Evolutionary conservation across 768 basidiomycete genomes (phyloP).

Genomic region (Boletus rubescentipes): DNA sequence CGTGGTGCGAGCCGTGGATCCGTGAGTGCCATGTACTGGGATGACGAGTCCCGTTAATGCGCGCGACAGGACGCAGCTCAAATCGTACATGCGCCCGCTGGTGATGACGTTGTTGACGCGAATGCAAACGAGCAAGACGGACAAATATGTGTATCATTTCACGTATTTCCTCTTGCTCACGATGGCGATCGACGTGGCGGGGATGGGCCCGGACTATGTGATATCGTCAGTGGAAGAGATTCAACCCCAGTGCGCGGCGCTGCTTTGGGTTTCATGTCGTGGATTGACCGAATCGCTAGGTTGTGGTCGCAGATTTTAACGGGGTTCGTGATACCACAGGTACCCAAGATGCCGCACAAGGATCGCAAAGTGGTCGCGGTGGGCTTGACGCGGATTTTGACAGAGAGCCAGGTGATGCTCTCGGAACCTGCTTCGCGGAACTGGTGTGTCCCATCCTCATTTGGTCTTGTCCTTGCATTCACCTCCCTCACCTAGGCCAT

Average conservation of each 20-base stretch:
- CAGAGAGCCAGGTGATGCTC: conserved; percentile 69
- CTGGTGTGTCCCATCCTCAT: conserved; percentile 49
- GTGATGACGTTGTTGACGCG: conserved; percentile 80
- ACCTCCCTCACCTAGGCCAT: conserved; percentile 51
- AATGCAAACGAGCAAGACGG: conserved; percentile 86
- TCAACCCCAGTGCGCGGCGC: conserved; percentile 64
- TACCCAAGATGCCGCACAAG: conserved; percentile 75
- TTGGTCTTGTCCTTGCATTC: background rate
- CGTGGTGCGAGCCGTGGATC: conserved; percentile 67
- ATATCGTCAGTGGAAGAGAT: conserved; percentile 79
- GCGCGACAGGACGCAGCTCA: conserved; percentile 53
- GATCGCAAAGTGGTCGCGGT: conserved; percentile 85
- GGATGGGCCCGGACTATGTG: conserved; percentile 75
- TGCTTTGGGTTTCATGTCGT: too few species aligned
- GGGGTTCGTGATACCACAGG: conserved; percentile 78
- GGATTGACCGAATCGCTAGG: conserved; percentile 30
- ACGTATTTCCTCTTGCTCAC: conserved; percentile 74
- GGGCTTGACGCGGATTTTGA: conserved; percentile 77
- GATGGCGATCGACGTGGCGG: conserved; percentile 72
- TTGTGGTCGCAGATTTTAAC: conserved; percentile 79
- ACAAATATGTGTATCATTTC: conserved; percentile 82
- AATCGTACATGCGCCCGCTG: conserved; percentile 71
- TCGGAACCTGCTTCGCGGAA: conserved; percentile 56
- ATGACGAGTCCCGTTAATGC: background rate
- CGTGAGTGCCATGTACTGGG: conserved; percentile 49